Base-by-base conservation (phyloP, 2,329 filamentous ascomycete genomes). In the Colletotrichum karsti region DNA sequence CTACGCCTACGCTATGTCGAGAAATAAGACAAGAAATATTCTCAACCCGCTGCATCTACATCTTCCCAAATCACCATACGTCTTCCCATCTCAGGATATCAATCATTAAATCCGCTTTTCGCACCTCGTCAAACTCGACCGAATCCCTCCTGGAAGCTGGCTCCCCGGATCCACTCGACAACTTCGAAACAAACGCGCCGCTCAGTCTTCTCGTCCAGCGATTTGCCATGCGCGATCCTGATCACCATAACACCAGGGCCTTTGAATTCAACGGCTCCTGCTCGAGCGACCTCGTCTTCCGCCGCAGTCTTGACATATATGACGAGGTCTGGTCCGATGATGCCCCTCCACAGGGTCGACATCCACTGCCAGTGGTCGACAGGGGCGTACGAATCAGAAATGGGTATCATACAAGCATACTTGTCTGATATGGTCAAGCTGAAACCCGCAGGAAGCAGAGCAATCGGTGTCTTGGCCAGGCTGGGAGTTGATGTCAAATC, bases 321-420 rank as follows among this genome's bases (percentile, higher is more conserved):
- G 1, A 92, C 92, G 50, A 95, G 81, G 78, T 98, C 95, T 0
- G 95, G 90, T 0, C 92, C 93, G 1, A 95, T 86, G 60, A 93
- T 92, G 9, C 94, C 93, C 9, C 95, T 90, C 95, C 95, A 98
- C 22, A 98, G 87, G 46, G 93, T 95, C 37, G 95, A 95, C 84
- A 96, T 94, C 95, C 95, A 98, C 78, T 97, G 93, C 94, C 95
- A 98, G 81, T 98, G 95, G 74, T 97, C 94, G n/a, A 92, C 87
- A 0, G 93, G 90, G 15, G 90, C 88, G 77, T 97, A 97, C 7
- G 87, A 85, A 75, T 97, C 94, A 18, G 86, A 83, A 72, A 97
- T 94, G 1, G 92, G 91, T 46, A 95, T 90, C 13, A 86, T 84
- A 61, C 88, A 89, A 1, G 94, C 92, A 77, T 92, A 95, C 53